Evolutionary conservation across 805 yeast genomes (phyloP).

Genomic region (Lipomyces oligophaga): DNA sequence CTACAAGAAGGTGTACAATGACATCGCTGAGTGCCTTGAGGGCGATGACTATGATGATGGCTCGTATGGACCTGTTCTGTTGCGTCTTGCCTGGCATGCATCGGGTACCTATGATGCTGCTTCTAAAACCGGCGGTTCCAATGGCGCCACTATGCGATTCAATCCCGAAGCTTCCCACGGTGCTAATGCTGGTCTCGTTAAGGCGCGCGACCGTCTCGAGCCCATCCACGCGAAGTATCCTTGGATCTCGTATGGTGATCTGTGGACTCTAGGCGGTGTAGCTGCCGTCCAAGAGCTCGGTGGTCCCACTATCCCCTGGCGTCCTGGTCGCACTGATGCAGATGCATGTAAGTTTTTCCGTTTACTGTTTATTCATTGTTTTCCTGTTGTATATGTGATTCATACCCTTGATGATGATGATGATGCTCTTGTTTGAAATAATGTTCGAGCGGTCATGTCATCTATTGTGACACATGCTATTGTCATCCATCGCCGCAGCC

Average conservation of each 20-base stretch:
- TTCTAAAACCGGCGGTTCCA: constrained; percentile 51
- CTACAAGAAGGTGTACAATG: constrained; percentile 58
- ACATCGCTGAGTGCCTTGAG: constrained; percentile 39
- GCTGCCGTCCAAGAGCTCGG: constrained; percentile 59
- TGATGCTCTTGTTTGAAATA: no score
- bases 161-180: constrained; percentile 28
- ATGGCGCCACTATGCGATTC: constrained; percentile 50
- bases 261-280: constrained; percentile 71
- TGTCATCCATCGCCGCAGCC: no score
- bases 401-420: background rate
- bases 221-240: constrained; percentile 56
- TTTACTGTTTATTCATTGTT: background rate
- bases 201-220: constrained; percentile 54
- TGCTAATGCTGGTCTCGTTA: constrained; percentile 46
- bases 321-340: constrained; percentile 62
- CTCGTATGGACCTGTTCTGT: constrained; percentile 68
- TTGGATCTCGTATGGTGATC: constrained; percentile 60
- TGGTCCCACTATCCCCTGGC: constrained; percentile 67
- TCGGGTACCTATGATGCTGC: constrained; percentile 70
- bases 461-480: no score
- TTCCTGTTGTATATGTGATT: background rate
- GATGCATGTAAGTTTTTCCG: constrained; percentile 34
- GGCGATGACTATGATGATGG: constrained; percentile 58
- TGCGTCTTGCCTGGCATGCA: constrained; percentile 83
- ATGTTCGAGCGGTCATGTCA: no score